phyloP scores from a whole-genome alignment of 306 rosid species.

The Rubus parviflorus region DNA sequence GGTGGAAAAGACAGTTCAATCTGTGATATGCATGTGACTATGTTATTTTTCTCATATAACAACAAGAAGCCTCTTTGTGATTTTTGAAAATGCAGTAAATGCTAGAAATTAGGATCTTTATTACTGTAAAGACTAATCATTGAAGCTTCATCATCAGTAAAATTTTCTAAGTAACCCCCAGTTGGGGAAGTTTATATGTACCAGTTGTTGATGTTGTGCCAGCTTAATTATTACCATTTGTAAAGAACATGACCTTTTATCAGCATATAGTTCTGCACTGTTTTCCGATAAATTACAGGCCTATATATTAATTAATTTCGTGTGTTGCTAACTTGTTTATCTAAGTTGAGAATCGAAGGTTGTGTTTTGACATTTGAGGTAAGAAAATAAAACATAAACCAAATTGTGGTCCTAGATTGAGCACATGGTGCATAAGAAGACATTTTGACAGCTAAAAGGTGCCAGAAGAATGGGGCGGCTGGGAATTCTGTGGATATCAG shows the following conservation, averaged over 20 bases:
- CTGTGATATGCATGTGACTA: conserved; percentile 45
- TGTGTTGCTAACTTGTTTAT: background rate
- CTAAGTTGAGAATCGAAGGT: background rate
- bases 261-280: background rate
- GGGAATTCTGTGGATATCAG: conserved; percentile 18
- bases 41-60: conserved; percentile 22
- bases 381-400: background rate
- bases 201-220: background rate
- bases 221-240: background rate
- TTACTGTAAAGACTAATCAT: background rate
- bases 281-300: background rate
- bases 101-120: background rate
- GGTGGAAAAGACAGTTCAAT: conserved; percentile 37
- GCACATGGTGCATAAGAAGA: conserved; percentile 26
- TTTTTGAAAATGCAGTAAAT: conserved; percentile 15
- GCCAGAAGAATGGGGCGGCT: background rate
- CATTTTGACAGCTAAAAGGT: conserved; percentile 27
- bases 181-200: background rate
- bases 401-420: conserved; percentile 18
- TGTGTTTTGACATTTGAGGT: background rate
- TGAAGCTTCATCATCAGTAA: background rate
- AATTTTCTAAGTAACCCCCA: background rate
- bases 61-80: conserved; percentile 50
- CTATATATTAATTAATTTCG: no score
- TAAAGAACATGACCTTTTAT: background rate